Percentiles rank a stretch among this genome's conserved stretches.
phyloP scores from a whole-genome alignment of 2,329 filamentous ascomycete species.

The Monosporascus sp. region DNA sequence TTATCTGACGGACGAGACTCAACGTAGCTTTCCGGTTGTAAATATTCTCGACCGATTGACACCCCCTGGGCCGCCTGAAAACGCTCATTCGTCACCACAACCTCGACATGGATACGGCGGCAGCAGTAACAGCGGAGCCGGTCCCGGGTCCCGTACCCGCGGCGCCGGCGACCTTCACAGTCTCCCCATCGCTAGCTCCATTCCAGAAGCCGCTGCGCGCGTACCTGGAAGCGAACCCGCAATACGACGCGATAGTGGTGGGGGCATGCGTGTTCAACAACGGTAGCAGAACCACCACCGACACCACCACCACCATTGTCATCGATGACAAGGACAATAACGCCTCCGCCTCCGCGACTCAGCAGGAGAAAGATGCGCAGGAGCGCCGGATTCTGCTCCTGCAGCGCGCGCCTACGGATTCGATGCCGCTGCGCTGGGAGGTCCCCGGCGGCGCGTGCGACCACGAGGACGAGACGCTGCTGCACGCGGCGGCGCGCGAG shows the following conservation, averaged over 20 bases:
- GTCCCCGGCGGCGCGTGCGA: slow-evolving; percentile 36
- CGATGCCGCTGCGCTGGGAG: slow-evolving; percentile 35
- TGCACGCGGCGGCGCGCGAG: slow-evolving; percentile 34
- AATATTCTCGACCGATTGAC: neutral
- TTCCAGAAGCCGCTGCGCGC: slow-evolving; percentile 16
- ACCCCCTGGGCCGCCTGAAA: too few species aligned
- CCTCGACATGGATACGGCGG: neutral
- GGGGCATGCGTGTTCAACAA: slow-evolving; percentile 25
- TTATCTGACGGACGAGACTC: too few species aligned
- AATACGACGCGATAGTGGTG: slow-evolving; percentile 19
- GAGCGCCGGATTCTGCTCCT: slow-evolving; percentile 30
- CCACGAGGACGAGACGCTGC: slow-evolving; percentile 29
- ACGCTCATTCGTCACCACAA: neutral
- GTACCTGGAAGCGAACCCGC: slow-evolving; percentile 15
- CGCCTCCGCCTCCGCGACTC: neutral
- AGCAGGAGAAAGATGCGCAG: neutral
- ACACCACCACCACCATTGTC: neutral
- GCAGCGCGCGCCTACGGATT: slow-evolving; percentile 32
- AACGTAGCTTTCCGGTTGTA: neutral
- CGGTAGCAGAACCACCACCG: neutral
- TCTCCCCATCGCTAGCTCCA: slow-evolving; percentile 10
- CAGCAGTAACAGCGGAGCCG: neutral
- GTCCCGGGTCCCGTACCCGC: slow-evolving; percentile 3
- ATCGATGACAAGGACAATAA: neutral
- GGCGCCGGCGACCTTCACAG: slow-evolving; percentile 14